phyloP scores from a whole-genome alignment of 2,329 filamentous ascomycete genomes.

The Tolypocladium paradoxum region DNA sequence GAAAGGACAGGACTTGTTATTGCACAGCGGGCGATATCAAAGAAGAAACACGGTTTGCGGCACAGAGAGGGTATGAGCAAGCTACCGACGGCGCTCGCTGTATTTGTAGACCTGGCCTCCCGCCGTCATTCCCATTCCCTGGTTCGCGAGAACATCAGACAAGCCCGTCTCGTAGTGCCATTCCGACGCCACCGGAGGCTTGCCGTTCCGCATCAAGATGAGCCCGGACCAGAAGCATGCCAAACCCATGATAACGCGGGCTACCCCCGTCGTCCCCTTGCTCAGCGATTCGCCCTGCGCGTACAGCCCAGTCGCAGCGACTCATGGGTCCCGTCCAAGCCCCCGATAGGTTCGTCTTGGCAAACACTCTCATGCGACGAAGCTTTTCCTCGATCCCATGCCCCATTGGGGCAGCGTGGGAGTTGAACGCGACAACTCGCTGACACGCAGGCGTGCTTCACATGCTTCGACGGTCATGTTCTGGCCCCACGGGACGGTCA shows the following conservation, averaged over 20 bases:
- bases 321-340: not conserved
- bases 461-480: not conserved
- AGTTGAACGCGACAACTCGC: not conserved
- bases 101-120: not conserved
- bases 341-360: not conserved
- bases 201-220: not conserved
- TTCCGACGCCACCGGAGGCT: not conserved
- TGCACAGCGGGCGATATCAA: not conserved
- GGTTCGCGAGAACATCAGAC: not conserved
- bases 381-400: not conserved
- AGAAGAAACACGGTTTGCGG: not conserved
- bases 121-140: not conserved
- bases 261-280: not conserved
- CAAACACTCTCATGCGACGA: not conserved
- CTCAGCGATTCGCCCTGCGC: not conserved
- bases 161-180: not conserved
- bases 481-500: not conserved
- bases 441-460: conserved; percentile 13
- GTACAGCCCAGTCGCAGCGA: not conserved
- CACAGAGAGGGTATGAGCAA: not conserved
- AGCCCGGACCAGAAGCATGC: not conserved
- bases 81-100: not conserved
- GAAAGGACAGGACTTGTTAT: not conserved
- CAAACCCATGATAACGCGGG: not conserved
- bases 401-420: not conserved